phyloP scores from a whole-genome alignment of 179 eudicot species.

The Gypsophila paniculata region DNA sequence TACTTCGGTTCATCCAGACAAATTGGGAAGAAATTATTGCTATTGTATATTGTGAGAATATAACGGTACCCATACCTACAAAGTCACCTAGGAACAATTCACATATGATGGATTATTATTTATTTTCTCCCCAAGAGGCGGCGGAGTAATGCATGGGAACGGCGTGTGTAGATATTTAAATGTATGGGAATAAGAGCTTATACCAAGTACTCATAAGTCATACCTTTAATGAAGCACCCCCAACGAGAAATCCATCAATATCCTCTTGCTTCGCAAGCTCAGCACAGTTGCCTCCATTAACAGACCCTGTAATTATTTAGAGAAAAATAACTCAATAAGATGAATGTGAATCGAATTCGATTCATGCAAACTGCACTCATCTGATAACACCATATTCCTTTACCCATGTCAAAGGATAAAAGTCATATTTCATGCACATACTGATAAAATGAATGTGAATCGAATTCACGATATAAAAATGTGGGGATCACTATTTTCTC shows the following conservation, averaged over 20 bases:
- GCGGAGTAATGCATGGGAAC: too few species aligned
- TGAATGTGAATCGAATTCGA: too few species aligned
- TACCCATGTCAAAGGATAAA: not conserved
- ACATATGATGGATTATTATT: too few species aligned
- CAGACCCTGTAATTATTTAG: slow-evolving; percentile 59
- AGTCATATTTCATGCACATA: not conserved
- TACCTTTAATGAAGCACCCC: slow-evolving; percentile 99
- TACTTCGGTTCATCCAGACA: too few species aligned
- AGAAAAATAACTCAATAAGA: not conserved
- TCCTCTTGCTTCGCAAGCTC: slow-evolving; percentile 95
- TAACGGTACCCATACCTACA: too few species aligned
- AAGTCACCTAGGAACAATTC: too few species aligned
- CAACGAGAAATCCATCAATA: slow-evolving; percentile 95
- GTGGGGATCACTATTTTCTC: not conserved
- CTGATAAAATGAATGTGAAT: not conserved
- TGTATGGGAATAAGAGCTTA: not conserved
- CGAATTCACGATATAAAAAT: not conserved
- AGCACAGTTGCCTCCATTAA: slow-evolving; percentile 81
- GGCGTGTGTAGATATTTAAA: not conserved
- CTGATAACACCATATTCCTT: not conserved
- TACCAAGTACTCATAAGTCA: not conserved
- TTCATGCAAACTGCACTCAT: not conserved
- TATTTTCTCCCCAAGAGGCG: too few species aligned
- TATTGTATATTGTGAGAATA: too few species aligned
- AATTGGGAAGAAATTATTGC: too few species aligned